A percentile compares a stretch with the other conserved stretches of the same genome.
Conservation (phyloP, 2,329 filamentous ascomycete genomes). For the Aspergillus niger region DNA sequence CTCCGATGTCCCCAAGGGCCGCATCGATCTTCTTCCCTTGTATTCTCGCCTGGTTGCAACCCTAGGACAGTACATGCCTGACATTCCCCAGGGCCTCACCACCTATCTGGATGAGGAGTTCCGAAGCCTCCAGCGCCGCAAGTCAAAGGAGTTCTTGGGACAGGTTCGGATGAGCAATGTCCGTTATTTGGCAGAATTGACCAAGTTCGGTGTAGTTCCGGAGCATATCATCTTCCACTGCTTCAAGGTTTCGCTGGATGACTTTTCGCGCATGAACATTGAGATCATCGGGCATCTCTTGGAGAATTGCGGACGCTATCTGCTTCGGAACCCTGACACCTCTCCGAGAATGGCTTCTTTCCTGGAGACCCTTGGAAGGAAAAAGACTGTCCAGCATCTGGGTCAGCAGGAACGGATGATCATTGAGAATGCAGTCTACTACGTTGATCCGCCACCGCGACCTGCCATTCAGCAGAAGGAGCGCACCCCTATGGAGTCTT, state of each 20-base stretch:
- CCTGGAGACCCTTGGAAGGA: constrained; percentile 89
- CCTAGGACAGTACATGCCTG: constrained; percentile 87
- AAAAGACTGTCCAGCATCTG: constrained; percentile 93
- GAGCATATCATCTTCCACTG: constrained; percentile 99
- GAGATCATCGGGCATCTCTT: constrained; percentile 96
- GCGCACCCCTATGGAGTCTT: constrained; percentile 87
- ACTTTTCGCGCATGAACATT: constrained; percentile 98
- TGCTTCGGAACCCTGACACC: constrained; percentile 89
- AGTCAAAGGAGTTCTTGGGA: constrained; percentile 95
- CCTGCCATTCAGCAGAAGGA: constrained; percentile 97
- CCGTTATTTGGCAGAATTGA: constrained; percentile 95
- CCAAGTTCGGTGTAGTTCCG: constrained; percentile 96
- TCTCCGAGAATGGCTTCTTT: constrained; percentile 92
- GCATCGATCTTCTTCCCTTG: constrained; percentile 83
- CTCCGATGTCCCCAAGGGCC: constrained; percentile 91
- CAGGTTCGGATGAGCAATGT: constrained; percentile 93
- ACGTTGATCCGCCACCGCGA: constrained; percentile 91
- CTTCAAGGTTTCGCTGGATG: constrained; percentile 93
- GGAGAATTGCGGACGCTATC: constrained; percentile 93
- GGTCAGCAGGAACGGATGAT: constrained; percentile 97
- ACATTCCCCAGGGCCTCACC: constrained; percentile 88
- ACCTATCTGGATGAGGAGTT: constrained; percentile 96
- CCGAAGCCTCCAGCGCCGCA: constrained; percentile 90
- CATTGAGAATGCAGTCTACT: constrained; percentile 97
- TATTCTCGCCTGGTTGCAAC: constrained; percentile 95